These are phyloP conservation scores for Leishmania amazonensis DNA, from an alignment of 208 protist species.

Conservation along the genomic window DNA sequence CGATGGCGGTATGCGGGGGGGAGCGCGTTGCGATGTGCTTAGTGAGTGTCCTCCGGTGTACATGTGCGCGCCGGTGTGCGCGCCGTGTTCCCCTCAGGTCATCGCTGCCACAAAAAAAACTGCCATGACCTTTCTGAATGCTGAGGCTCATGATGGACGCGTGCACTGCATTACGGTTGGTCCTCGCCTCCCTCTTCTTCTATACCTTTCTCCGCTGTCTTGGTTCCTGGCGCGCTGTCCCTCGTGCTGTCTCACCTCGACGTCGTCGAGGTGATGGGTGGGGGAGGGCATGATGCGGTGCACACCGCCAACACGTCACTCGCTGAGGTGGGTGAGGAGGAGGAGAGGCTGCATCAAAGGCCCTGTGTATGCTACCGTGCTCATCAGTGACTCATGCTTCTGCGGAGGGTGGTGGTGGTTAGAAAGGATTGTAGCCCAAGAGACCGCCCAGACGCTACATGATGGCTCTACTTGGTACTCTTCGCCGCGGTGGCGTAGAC, in stretches of 20 bases:
- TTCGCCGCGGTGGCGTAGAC: conserved; percentile 38
- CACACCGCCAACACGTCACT: neutral
- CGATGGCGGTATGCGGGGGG: neutral
- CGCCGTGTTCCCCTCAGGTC: neutral
- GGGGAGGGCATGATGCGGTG: neutral
- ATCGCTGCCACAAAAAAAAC: neutral
- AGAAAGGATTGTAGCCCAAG: neutral
- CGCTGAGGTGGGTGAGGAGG: neutral
- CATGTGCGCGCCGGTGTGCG: neutral
- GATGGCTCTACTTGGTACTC: conserved; percentile 13
- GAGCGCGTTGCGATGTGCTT: no score
- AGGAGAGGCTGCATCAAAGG: neutral
- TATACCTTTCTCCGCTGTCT: neutral
- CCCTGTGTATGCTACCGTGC: neutral
- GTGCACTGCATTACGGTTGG: neutral
- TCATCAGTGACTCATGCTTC: neutral
- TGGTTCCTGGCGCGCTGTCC: neutral
- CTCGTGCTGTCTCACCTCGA: neutral
- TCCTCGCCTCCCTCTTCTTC: neutral
- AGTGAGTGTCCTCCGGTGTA: no score
- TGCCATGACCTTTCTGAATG: neutral
- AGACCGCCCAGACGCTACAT: neutral
- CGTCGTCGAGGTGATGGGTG: neutral
- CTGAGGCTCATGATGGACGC: neutral
- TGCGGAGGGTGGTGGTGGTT: neutral